These are phyloP conservation scores for Holtermanniella nyarrowii DNA, from an alignment of 768 basidiomycete genomes.

Conservation along the genomic window DNA sequence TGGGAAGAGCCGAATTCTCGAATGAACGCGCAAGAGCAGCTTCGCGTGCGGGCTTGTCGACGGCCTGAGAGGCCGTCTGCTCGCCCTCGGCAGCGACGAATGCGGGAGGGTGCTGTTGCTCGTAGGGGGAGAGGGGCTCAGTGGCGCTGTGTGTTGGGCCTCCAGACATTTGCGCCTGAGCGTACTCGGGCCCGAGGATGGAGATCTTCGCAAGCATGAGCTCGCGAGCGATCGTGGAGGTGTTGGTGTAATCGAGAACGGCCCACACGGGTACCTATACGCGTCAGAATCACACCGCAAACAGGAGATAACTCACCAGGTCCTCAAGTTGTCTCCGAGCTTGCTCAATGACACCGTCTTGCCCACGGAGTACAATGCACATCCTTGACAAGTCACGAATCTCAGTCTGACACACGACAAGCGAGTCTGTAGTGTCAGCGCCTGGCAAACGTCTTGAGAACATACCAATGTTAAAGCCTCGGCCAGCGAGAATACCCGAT, in stretches of 20 bases:
- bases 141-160: constrained; percentile 44
- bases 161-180: constrained; percentile 78
- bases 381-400: constrained; percentile 93
- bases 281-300: not conserved
- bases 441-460: not conserved
- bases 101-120: constrained; percentile 53
- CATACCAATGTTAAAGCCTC: constrained; percentile 71
- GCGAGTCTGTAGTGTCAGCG: constrained; percentile 57
- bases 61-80: constrained; percentile 12
- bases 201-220: constrained; percentile 92
- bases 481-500: constrained; percentile 89
- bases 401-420: constrained; percentile 96
- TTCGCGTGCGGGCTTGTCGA: constrained; percentile 58
- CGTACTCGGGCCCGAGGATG: constrained; percentile 92
- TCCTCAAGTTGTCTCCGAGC: constrained; percentile 92
- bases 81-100: constrained; percentile 56
- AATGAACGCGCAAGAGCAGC: constrained; percentile 64
- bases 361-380: constrained; percentile 93
- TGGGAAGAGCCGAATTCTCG: constrained; percentile 47
- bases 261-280: constrained; percentile 95
- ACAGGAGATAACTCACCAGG: constrained; percentile 53
- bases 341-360: constrained; percentile 96
- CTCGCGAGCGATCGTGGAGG: constrained; percentile 81
- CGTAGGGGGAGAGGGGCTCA: constrained; percentile 6
- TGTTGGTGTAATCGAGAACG: constrained; percentile 93